These are phyloP conservation scores for Colletotrichum sp. DNA, from an alignment of 2,329 filamentous ascomycete species.

Conservation along the genomic window DNA sequence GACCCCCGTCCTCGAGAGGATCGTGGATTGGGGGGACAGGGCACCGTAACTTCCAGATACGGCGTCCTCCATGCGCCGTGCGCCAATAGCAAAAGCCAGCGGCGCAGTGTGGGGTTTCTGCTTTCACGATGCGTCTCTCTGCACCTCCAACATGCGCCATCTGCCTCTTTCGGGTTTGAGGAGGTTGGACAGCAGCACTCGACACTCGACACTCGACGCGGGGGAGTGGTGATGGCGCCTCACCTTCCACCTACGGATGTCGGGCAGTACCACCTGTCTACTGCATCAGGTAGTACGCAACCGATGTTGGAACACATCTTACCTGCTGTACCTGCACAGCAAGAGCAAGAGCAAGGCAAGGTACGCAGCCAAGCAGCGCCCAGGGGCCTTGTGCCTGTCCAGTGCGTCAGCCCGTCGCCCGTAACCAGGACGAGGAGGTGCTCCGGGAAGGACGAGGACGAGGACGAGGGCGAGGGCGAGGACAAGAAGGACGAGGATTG, in stretches of 20 bases:
- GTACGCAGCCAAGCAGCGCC: neutral
- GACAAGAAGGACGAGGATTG: neutral
- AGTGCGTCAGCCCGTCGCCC: neutral
- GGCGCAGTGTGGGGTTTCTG: neutral
- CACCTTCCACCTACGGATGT: neutral
- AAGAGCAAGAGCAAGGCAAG: neutral
- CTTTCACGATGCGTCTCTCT: neutral
- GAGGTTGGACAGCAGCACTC: neutral
- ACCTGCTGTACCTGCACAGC: neutral
- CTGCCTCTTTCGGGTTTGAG: neutral
- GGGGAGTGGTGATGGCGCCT: neutral
- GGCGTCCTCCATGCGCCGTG: neutral
- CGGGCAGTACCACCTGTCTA: neutral
- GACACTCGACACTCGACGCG: neutral
- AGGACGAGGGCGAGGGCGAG: neutral
- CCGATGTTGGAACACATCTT: neutral
- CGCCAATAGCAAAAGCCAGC: slow-evolving; percentile 5
- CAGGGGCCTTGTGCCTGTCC: neutral
- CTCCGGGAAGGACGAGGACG: neutral
- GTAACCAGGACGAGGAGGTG: neutral
- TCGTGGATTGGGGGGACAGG: neutral
- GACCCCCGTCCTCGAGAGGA: neutral
- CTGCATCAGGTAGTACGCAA: neutral
- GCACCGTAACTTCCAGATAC: slow-evolving; percentile 4
- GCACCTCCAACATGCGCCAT: neutral